These are phyloP conservation scores for Xylaria longipes DNA, from an alignment of 495 filamentous ascomycete species.

Conservation along the genomic window DNA sequence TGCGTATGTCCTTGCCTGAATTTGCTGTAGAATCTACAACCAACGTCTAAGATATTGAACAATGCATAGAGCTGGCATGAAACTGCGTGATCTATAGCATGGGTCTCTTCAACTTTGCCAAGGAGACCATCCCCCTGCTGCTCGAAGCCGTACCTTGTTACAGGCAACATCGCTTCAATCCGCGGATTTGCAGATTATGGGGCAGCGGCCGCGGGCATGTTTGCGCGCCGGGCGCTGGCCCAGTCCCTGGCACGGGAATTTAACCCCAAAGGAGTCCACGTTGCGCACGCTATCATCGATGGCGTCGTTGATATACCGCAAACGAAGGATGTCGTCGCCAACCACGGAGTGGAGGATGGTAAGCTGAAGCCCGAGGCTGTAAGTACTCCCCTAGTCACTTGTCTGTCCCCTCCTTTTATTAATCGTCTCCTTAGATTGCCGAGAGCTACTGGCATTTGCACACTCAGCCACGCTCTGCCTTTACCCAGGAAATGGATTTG, in stretches of 20 bases:
- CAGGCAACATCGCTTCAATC: conserved; percentile 83
- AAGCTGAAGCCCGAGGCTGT: conserved; percentile 84
- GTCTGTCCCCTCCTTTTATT: background rate
- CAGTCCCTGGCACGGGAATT: conserved; percentile 88
- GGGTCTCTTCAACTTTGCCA: conserved; percentile 81
- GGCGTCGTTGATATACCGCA: conserved; percentile 85
- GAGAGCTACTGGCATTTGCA: conserved; percentile 89
- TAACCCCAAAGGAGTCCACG: conserved; percentile 86
- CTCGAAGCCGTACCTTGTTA: conserved; percentile 73
- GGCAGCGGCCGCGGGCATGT: conserved; percentile 80
- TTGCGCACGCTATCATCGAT: conserved; percentile 85
- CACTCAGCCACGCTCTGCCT: conserved; percentile 79
- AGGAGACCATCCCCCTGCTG: conserved; percentile 74
- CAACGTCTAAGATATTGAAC: background rate
- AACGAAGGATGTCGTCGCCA: conserved; percentile 66
- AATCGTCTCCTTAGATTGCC: conserved; percentile 69
- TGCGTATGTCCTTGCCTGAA: background rate
- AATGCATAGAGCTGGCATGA: background rate
- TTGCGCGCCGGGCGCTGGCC: conserved; percentile 75
- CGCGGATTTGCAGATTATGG: conserved; percentile 74
- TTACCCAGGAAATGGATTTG: conserved; percentile 86
- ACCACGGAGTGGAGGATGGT: conserved; percentile 65
- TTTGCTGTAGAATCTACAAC: background rate
- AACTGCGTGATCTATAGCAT: conserved; percentile 48
- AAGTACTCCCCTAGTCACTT: conserved; percentile 45